Evolutionary conservation across 352 stramenopile species (phyloP).

Genomic region (Globisporangium spiculum): DNA sequence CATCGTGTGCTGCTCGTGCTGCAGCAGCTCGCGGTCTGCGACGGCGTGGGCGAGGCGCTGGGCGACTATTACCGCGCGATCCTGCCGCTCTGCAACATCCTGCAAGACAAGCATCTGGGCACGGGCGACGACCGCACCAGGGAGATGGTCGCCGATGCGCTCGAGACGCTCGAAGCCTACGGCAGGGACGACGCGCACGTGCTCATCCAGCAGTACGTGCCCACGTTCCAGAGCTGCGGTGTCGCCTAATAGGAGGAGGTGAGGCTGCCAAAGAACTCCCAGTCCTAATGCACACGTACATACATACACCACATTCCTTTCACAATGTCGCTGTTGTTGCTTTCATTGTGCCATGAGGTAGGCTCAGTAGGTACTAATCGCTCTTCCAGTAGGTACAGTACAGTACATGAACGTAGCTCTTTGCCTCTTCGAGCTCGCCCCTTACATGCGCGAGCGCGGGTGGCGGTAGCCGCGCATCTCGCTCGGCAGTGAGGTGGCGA

Average conservation of each 20-base stretch:
- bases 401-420: background rate
- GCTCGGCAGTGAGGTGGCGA: slow-evolving; percentile 85
- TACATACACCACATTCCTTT: background rate
- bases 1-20: slow-evolving; percentile 68
- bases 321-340: background rate
- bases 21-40: slow-evolving; percentile 71
- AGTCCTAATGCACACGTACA: background rate
- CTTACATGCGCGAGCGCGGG: slow-evolving; percentile 83
- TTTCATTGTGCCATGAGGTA: background rate
- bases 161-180: slow-evolving; percentile 76
- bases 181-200: slow-evolving; percentile 61
- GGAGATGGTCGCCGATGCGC: slow-evolving; percentile 53
- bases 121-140: slow-evolving; percentile 60
- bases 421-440: background rate
- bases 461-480: slow-evolving; percentile 88
- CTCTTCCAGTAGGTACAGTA: background rate
- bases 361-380: background rate
- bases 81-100: slow-evolving; percentile 78
- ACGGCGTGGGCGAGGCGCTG: slow-evolving; percentile 60
- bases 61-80: slow-evolving; percentile 69
- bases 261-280: background rate
- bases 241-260: background rate
- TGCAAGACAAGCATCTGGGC: slow-evolving; percentile 75
- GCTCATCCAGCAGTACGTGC: slow-evolving; percentile 79
- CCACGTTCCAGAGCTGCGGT: slow-evolving; percentile 53